Conservation (phyloP, 345 rosid genomes). For the Sonneratia caseolaris region DNA sequence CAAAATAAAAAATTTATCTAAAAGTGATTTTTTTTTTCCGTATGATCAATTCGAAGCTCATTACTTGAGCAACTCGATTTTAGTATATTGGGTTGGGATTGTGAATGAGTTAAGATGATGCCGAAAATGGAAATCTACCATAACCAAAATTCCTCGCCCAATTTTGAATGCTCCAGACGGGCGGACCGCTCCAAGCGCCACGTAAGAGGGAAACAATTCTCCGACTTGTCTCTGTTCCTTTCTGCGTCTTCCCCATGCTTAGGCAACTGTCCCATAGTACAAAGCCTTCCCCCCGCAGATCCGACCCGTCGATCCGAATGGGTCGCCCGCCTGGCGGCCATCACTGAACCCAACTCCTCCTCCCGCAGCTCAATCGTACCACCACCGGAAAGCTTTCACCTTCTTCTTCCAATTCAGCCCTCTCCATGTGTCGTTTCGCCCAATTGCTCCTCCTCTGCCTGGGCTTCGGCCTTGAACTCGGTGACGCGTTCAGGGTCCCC, state of each 20-base stretch:
- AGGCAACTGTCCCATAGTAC: too few relatives aligned
- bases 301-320: constrained; percentile 1
- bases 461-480: constrained; percentile 19
- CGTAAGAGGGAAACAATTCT: background rate
- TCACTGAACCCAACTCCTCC: background rate
- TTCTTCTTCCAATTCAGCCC: background rate
- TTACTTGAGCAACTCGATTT: too few relatives aligned
- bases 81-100: too few relatives aligned
- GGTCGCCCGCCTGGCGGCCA: constrained; percentile 1
- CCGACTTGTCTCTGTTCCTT: background rate
- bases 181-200: constrained; percentile 9
- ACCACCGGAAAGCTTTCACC: background rate
- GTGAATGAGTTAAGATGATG: too few relatives aligned
- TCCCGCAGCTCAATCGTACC: background rate
- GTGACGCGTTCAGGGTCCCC: constrained; percentile 52
- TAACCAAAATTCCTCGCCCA: too few relatives aligned
- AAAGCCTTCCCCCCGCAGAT: background rate
- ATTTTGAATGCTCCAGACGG: background rate
- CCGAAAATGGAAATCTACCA: too few relatives aligned
- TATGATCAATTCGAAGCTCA: too few relatives aligned
- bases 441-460: constrained; percentile 11
- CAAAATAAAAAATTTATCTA: too few relatives aligned
- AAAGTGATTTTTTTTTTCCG: too few relatives aligned
- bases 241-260: background rate
- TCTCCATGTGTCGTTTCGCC: constrained; percentile 6